Evolutionary conservation across 2,329 filamentous ascomycete genomes (phyloP).

Genomic region (Colletotrichum euphorbiae): DNA sequence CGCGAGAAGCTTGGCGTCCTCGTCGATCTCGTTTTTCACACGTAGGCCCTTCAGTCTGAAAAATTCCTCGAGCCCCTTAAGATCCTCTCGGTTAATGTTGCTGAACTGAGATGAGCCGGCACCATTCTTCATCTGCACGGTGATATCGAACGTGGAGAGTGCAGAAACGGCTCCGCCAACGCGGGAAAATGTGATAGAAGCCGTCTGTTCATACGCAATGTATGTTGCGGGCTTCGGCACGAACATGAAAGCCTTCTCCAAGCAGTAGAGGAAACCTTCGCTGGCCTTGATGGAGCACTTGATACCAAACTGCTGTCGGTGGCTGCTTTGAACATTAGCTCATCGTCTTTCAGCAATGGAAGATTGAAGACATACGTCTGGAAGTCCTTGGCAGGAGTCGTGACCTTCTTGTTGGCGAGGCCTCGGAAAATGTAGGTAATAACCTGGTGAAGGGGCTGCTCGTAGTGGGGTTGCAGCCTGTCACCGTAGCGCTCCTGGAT

Average conservation of each 20-base stretch:
- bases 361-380: conserved; percentile 65
- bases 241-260: conserved; percentile 99
- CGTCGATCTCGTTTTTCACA: conserved; percentile 98
- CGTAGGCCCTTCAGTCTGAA: conserved; percentile 96
- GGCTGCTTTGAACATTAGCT: conserved; percentile 60
- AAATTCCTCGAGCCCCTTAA: conserved; percentile 95
- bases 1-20: conserved; percentile 84
- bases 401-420: conserved; percentile 93
- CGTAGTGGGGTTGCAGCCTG: conserved; percentile 89
- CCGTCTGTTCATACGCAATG: conserved; percentile 93
- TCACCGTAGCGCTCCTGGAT: conserved; percentile 88
- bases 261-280: conserved; percentile 95
- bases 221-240: conserved; percentile 98
- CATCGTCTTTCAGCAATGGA: background rate
- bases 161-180: conserved; percentile 94
- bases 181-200: conserved; percentile 93
- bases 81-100: conserved; percentile 98
- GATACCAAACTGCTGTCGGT: conserved; percentile 93
- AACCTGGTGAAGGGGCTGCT: conserved; percentile 92
- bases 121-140: conserved; percentile 89
- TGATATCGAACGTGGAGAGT: conserved; percentile 96
- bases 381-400: conserved; percentile 94
- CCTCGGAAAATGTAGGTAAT: conserved; percentile 96
- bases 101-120: conserved; percentile 93
- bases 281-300: conserved; percentile 99